Conservation (phyloP, 345 rosid genomes). For the Gossypium sturtianum region DNA sequence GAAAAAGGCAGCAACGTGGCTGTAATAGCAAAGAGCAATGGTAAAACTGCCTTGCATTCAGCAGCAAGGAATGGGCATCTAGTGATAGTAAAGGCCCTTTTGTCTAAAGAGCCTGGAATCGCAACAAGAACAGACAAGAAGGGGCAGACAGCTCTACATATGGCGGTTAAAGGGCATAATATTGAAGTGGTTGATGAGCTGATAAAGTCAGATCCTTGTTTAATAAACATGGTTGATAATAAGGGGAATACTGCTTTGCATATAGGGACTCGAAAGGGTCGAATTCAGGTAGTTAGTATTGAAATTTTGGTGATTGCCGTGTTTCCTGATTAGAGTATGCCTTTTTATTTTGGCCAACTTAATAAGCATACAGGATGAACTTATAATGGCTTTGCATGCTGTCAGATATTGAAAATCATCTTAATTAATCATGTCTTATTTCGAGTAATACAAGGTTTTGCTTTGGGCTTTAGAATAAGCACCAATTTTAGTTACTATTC, state of each 20-base stretch:
- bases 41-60: slow-evolving; percentile 77
- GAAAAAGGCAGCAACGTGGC: slow-evolving; percentile 53
- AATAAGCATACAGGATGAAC: neutral
- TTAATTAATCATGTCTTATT: neutral
- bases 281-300: slow-evolving; percentile 48
- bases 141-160: slow-evolving; percentile 84
- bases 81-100: slow-evolving; percentile 59
- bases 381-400: neutral
- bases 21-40: slow-evolving; percentile 60
- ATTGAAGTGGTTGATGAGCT: slow-evolving; percentile 54
- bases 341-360: neutral
- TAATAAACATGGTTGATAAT: slow-evolving; percentile 60
- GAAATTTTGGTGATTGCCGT: neutral
- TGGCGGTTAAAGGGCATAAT: slow-evolving; percentile 87
- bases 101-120: slow-evolving; percentile 52
- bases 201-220: slow-evolving; percentile 34
- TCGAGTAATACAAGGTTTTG: neutral
- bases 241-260: slow-evolving; percentile 86
- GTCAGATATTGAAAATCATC: slow-evolving; percentile 1
- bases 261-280: slow-evolving; percentile 63
- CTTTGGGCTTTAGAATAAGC: no score
- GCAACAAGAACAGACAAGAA: slow-evolving; percentile 60
- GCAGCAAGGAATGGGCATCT: slow-evolving; percentile 84
- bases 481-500: no score
- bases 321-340: neutral